phyloP scores from a whole-genome alignment of 176 grass and related monocot genomes.

The Ampelocalamus luodianensis region DNA sequence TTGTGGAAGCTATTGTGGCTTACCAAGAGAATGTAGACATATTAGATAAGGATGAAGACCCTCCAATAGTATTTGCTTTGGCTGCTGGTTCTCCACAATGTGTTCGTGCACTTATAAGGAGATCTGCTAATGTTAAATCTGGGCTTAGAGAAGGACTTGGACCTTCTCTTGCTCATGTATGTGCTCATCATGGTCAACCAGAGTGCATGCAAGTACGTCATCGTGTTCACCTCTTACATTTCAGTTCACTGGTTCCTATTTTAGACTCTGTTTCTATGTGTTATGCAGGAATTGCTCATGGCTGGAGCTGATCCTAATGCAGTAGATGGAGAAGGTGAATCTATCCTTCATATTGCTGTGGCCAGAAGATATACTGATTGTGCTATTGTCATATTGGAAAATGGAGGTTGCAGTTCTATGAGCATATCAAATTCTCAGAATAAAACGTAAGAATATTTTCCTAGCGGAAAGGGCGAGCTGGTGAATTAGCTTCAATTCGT shows the following conservation, averaged over 20 bases:
- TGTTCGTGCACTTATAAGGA: slow-evolving; percentile 78
- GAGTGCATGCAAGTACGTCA: slow-evolving; percentile 89
- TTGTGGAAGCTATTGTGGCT: slow-evolving; percentile 85
- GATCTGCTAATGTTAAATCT: slow-evolving; percentile 73
- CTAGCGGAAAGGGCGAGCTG: slow-evolving; percentile 17
- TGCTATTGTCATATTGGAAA: slow-evolving; percentile 92
- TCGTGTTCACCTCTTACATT: slow-evolving; percentile 25
- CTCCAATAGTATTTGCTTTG: slow-evolving; percentile 95
- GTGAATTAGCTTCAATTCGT: slow-evolving; percentile 36
- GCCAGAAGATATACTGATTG: slow-evolving; percentile 90
- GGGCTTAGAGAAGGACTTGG: slow-evolving; percentile 80
- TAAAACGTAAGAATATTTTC: slow-evolving; percentile 81
- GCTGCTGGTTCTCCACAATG: slow-evolving; percentile 89
- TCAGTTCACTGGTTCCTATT: slow-evolving; percentile 42
- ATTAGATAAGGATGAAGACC: slow-evolving; percentile 86
- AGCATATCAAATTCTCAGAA: slow-evolving; percentile 67
- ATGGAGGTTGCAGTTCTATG: slow-evolving; percentile 98
- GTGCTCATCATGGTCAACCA: slow-evolving; percentile 97
- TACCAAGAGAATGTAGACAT: slow-evolving; percentile 93
- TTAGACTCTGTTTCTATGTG: slow-evolving; percentile 26
- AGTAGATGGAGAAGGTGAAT: slow-evolving; percentile 89
- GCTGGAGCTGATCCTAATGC: slow-evolving; percentile 95
- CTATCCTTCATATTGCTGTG: slow-evolving; percentile 88
- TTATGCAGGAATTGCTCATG: slow-evolving; percentile 83
- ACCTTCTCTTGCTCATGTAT: slow-evolving; percentile 90